Conservation (phyloP, 306 rosid species). For the Oemleria cerasiformis region DNA sequence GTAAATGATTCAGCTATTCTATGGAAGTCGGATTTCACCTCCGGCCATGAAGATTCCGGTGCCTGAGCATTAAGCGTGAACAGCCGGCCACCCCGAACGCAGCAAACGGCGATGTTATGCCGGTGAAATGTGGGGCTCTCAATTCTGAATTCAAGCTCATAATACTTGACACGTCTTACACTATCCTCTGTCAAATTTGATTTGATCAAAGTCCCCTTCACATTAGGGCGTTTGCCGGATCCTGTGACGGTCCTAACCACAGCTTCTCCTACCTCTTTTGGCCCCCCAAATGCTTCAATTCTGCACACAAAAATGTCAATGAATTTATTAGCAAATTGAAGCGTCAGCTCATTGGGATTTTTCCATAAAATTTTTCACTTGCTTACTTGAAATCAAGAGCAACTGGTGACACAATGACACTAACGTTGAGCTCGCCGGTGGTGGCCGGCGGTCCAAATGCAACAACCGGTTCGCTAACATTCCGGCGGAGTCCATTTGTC, state of each 20-base stretch:
- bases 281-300: slow-evolving; percentile 85
- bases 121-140: slow-evolving; percentile 60
- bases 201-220: slow-evolving; percentile 57
- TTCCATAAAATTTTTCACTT: background rate
- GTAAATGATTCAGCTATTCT: slow-evolving; percentile 62
- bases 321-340: background rate
- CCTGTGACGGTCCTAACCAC: slow-evolving; percentile 59
- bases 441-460: slow-evolving; percentile 91
- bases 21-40: slow-evolving; percentile 52
- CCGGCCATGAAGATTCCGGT: slow-evolving; percentile 73
- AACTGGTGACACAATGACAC: slow-evolving; percentile 77
- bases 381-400: slow-evolving; percentile 78
- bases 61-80: slow-evolving; percentile 87
- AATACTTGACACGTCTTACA: slow-evolving; percentile 42
- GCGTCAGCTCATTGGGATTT: background rate
- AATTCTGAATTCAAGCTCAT: slow-evolving; percentile 73
- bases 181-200: slow-evolving; percentile 65
- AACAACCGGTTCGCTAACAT: slow-evolving; percentile 61
- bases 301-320: slow-evolving; percentile 19
- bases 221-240: slow-evolving; percentile 52
- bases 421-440: slow-evolving; percentile 84
- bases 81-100: slow-evolving; percentile 57
- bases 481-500: slow-evolving; percentile 34
- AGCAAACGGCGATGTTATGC: slow-evolving; percentile 76
- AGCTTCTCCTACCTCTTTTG: slow-evolving; percentile 85